phyloP scores from a whole-genome alignment of 768 basidiomycete genomes.

The Exidia glandulosa region DNA sequence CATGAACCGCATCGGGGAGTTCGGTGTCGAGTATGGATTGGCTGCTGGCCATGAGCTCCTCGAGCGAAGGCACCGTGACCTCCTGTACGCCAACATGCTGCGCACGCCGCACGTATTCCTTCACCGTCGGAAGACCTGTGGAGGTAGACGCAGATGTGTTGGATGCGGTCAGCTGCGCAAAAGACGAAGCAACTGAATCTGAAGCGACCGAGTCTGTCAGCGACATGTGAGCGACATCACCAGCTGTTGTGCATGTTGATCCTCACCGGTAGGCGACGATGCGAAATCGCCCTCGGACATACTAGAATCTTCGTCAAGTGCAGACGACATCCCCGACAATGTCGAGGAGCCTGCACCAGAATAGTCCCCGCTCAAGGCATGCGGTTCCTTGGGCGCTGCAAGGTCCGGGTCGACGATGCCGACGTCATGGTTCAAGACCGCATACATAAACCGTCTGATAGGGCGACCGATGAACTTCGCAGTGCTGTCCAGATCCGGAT shows the following conservation, averaged over 20 bases:
- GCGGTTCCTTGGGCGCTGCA: constrained; percentile 12
- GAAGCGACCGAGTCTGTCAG: no score
- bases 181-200: constrained; percentile 43
- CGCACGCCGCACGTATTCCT: constrained; percentile 61
- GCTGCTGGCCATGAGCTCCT: constrained; percentile 33
- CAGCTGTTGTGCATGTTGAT: no score
- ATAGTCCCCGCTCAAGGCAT: constrained; percentile 7
- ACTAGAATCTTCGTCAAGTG: not conserved
- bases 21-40: constrained; percentile 12
- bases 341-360: not conserved
- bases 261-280: not conserved
- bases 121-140: constrained; percentile 25
- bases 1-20: constrained; percentile 32
- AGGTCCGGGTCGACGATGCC: constrained; percentile 36
- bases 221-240: no score
- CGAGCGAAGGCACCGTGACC: constrained; percentile 39
- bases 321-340: not conserved
- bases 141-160: constrained; percentile 20
- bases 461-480: constrained; percentile 50
- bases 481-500: constrained; percentile 63
- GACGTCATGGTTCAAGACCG: constrained; percentile 55
- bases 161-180: constrained; percentile 23
- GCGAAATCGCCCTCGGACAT: not conserved
- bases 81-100: constrained; percentile 50
- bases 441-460: constrained; percentile 54